Evolutionary conservation across 1,284 basidiomycete species (phyloP).

Genomic region (Coniferiporia weirii): DNA sequence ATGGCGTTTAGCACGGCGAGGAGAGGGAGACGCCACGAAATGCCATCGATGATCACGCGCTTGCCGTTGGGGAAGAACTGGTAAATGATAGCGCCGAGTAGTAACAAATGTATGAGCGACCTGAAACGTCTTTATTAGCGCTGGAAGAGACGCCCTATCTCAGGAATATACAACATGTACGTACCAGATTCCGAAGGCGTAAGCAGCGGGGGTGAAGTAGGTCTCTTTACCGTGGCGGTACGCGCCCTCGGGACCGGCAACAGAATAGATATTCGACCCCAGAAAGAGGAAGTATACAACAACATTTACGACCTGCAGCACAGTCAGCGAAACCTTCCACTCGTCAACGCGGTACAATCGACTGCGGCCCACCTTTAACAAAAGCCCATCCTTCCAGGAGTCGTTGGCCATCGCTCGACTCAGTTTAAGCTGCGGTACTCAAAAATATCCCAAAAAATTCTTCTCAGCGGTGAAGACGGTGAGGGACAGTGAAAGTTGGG

Average conservation of each 20-base stretch:
- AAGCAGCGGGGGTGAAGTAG: constrained; percentile 86
- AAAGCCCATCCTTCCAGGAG: constrained; percentile 69
- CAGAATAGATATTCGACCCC: constrained; percentile 84
- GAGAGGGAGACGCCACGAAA: constrained; percentile 86
- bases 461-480: no score
- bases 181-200: constrained; percentile 81
- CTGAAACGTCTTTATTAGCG: constrained; percentile 31
- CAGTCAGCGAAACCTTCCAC: not conserved
- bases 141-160: constrained; percentile 2
- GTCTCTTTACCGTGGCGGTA: constrained; percentile 74
- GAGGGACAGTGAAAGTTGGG: no score
- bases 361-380: constrained; percentile 64
- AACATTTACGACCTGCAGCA: constrained; percentile 68
- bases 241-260: constrained; percentile 65
- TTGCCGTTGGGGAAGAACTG: constrained; percentile 85
- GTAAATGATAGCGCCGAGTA: constrained; percentile 85
- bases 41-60: constrained; percentile 74
- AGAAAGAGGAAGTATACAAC: constrained; percentile 76
- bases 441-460: no score
- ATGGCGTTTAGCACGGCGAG: constrained; percentile 80
- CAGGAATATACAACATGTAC: constrained; percentile 19
- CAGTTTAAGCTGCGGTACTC: no score
- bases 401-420: constrained; percentile 49
- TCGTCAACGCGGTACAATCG: constrained; percentile 1
- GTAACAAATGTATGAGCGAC: constrained; percentile 81